Evolutionary conservation across 1,284 basidiomycete genomes (phyloP).

Genomic region (Rhodotorula glutinis): DNA sequence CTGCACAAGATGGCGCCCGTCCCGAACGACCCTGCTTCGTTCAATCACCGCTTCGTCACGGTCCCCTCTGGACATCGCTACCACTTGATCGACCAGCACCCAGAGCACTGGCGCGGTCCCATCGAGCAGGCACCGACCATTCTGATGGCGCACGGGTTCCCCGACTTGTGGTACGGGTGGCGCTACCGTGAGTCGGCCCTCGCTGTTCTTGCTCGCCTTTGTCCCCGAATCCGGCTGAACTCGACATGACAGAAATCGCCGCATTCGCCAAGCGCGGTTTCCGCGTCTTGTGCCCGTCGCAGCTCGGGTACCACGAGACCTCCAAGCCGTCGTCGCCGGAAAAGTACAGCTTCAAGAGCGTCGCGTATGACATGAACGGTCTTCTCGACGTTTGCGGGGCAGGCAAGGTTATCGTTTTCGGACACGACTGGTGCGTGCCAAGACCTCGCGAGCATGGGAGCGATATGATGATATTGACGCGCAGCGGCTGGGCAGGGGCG

Average conservation of each 20-base stretch:
- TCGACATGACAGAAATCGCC: conserved; percentile 28
- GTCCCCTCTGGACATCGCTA: conserved; percentile 27
- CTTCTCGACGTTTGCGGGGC: conserved; percentile 29
- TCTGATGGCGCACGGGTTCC: conserved; percentile 38
- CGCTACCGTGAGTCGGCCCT: conserved; percentile 26
- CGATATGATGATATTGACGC: too few relatives aligned
- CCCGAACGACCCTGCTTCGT: conserved; percentile 17
- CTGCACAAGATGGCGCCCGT: neutral
- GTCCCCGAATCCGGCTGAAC: neutral
- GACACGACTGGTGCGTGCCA: conserved; percentile 40
- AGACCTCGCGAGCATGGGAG: too few relatives aligned
- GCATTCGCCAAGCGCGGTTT: conserved; percentile 34
- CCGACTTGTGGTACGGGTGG: conserved; percentile 40
- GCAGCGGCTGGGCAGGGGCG: conserved; percentile 42
- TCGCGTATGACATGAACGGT: conserved; percentile 37
- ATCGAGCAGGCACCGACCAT: conserved; percentile 26
- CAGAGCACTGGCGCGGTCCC: conserved; percentile 7
- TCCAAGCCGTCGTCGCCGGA: conserved; percentile 26
- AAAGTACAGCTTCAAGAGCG: conserved; percentile 33
- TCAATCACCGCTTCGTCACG: conserved; percentile 27
- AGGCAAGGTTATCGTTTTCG: conserved; percentile 34
- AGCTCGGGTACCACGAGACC: conserved; percentile 37
- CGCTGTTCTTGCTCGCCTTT: neutral
- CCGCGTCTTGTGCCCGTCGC: conserved; percentile 38
- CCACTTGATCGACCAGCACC: conserved; percentile 35